Percentiles rank a stretch among this genome's conserved stretches.
phyloP scores from a whole-genome alignment of 78 protist species.

The Guillardia theta region DNA sequence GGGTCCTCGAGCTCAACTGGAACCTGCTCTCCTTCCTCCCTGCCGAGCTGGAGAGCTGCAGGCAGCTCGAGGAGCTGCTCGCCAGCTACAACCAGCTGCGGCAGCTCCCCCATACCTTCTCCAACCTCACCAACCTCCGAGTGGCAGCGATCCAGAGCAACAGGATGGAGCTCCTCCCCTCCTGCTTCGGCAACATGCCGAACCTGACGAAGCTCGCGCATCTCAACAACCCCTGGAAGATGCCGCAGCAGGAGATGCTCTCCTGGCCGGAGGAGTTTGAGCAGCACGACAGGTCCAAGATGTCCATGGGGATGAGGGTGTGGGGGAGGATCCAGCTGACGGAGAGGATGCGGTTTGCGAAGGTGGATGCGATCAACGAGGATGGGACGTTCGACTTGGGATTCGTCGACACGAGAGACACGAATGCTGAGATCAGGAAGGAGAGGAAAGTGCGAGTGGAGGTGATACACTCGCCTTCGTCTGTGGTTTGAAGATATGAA shows the following conservation, averaged over 20 bases:
- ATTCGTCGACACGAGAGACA: not conserved
- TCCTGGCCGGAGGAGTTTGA: not conserved
- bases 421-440: too few species aligned
- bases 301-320: constrained; percentile 1
- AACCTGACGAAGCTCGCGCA: not conserved
- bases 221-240: not conserved
- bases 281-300: not conserved
- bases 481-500: too few species aligned
- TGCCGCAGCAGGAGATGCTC: not conserved
- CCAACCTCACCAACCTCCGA: not conserved
- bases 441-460: too few species aligned
- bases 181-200: not conserved
- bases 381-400: not conserved
- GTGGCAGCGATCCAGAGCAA: not conserved
- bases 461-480: too few species aligned
- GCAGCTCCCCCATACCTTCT: not conserved
- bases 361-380: not conserved
- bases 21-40: not conserved
- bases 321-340: too few species aligned
- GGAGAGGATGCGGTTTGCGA: not conserved
- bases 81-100: not conserved
- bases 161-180: not conserved
- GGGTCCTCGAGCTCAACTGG: not conserved
- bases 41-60: not conserved
- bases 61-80: not conserved